Base-by-base conservation (phyloP, 2,329 filamentous ascomycete species). In the Knufia petricola region DNA sequence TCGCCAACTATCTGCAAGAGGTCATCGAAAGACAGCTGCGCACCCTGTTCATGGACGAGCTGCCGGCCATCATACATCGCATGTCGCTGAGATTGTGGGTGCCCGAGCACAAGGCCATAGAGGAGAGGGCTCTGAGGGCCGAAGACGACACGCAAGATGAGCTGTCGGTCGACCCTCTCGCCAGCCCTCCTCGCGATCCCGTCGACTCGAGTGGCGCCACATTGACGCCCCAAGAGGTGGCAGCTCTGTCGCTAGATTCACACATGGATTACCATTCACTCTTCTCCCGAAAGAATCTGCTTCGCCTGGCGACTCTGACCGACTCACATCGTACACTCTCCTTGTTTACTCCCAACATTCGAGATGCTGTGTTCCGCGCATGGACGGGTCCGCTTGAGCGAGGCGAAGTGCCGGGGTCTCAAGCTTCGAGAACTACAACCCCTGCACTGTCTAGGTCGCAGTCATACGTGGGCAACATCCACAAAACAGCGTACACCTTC, bases 31-130 rank as follows among this genome's bases (percentile, higher is more conserved):
- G 80, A 45, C 92, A 96, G 66, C 70, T 98, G 52, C 82, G 92
- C 24, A 87, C 89, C 48, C 65, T 98, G 56, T 94, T 98, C 74
- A 96, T 96, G 88, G 90, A 98, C 55, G 92, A 98, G 64, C 70
- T 98, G 20, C 92, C 92, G 0, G 89, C 90, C 42, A 96, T 96
- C 51, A 95, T 98, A 53, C 92, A 98, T 66, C 80, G 88, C 45
- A 70, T 98, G 17, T 96, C 90, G 0, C 71, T 96, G 50, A 81
- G 86, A 55, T 68, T 95, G 43, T 95, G 88, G 82, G 92, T 87
- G 47, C 87, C 89, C 0, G 90, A 96, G 58, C 87, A 92, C 63
- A 75, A 81, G 44, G 76, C 79, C 19, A 77, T 79, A 43, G 83
- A 86, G 56, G 73, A 74, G 30, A 75, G 79, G 52, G 73, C 79